Evolutionary conservation across 805 yeast species (phyloP).

Genomic region (Scheffersomyces amazonensis): DNA sequence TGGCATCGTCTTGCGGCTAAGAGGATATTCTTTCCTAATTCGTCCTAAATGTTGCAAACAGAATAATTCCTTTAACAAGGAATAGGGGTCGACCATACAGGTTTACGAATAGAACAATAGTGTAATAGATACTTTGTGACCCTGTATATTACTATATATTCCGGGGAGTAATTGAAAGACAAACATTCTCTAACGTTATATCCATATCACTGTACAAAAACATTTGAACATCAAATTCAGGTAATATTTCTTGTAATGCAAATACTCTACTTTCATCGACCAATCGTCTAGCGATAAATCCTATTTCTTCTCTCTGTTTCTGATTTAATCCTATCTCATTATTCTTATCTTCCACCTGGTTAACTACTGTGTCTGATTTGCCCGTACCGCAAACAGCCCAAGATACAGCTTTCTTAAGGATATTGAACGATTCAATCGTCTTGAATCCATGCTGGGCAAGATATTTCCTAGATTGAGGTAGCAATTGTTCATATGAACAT

Average conservation of each 20-base stretch:
- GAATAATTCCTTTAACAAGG: too few relatives aligned
- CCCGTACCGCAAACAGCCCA: conserved; percentile 85
- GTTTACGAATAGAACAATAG: too few relatives aligned
- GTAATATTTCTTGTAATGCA: conserved; percentile 36
- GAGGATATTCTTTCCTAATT: too few relatives aligned
- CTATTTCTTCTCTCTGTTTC: conserved; percentile 55
- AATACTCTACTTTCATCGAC: conserved; percentile 69
- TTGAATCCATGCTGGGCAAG: conserved; percentile 32
- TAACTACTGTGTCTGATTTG: conserved; percentile 2
- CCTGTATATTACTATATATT: too few relatives aligned
- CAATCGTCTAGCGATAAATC: conserved; percentile 66
- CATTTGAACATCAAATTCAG: conserved; percentile 45
- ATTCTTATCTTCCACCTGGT: not conserved
- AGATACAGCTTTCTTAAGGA: conserved; percentile 64
- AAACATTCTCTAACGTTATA: conserved; percentile 70
- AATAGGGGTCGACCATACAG: too few relatives aligned
- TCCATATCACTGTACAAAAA: conserved; percentile 56
- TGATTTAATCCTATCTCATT: conserved; percentile 14
- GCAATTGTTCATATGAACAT: conserved; percentile 58
- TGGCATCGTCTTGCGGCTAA: too few relatives aligned
- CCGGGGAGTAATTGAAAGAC: conserved; percentile 32
- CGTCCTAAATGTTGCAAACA: too few relatives aligned
- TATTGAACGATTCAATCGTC: conserved; percentile 36
- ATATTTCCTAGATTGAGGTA: conserved; percentile 44
- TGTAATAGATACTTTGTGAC: too few relatives aligned